phyloP scores from a whole-genome alignment of 495 filamentous ascomycete genomes.

The Penicillium simplicissimum region DNA sequence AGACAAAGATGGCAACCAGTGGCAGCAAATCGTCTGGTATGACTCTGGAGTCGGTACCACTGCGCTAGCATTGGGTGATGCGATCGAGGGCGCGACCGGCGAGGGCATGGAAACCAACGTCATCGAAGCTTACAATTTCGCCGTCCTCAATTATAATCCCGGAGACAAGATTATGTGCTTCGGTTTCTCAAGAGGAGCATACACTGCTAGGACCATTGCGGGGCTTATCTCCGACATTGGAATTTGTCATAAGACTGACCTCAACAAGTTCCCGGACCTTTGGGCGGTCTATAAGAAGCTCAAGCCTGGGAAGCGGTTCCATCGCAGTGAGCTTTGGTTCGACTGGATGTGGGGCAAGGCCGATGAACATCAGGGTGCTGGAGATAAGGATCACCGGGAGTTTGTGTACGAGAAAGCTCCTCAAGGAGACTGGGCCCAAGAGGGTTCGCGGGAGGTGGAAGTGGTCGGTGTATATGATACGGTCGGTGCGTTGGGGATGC shows the following conservation, averaged over 20 bases:
- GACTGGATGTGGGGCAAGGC: constrained; percentile 25
- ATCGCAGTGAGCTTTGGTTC: constrained; percentile 22
- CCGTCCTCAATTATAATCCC: constrained; percentile 43
- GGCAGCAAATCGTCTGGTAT: constrained; percentile 37
- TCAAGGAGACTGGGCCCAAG: constrained; percentile 20
- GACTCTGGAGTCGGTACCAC: constrained; percentile 30
- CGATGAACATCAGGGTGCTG: constrained; percentile 26
- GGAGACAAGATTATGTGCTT: constrained; percentile 62
- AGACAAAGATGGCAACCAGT: constrained; percentile 17
- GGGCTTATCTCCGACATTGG: constrained; percentile 56
- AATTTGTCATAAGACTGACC: constrained; percentile 39
- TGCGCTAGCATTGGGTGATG: constrained; percentile 13
- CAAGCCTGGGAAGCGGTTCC: constrained; percentile 24
- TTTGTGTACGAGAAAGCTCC: constrained; percentile 12
- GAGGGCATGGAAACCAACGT: constrained; percentile 23
- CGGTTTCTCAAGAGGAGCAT: constrained; percentile 62
- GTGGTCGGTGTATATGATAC: constrained; percentile 63
- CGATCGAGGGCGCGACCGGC: constrained; percentile 23
- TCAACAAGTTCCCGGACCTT: constrained; percentile 47
- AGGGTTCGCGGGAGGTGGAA: constrained; percentile 38
- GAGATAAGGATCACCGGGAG: constrained; percentile 8
- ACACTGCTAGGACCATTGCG: constrained; percentile 56
- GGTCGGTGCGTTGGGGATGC: constrained; percentile 45
- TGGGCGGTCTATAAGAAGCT: constrained; percentile 50
- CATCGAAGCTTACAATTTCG: constrained; percentile 29